Conservation (phyloP, 768 basidiomycete genomes). For the Lactarius sp. region DNA sequence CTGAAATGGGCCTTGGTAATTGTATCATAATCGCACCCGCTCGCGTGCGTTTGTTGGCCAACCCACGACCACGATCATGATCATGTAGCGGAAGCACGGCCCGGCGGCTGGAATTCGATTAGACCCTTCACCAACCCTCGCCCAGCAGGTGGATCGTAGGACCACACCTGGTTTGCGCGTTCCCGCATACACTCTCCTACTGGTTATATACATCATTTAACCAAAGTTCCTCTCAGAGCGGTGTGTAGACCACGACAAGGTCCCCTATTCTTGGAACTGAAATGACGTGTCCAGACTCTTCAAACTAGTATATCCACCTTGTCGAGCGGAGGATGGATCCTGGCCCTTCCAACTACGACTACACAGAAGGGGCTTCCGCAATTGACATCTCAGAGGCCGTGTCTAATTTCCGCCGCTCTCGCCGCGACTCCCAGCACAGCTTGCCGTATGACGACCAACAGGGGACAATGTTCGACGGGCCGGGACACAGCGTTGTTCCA, state of each 20-base stretch:
- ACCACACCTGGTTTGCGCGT: not conserved
- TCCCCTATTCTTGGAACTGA: not conserved
- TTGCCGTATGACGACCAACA: constrained; percentile 55
- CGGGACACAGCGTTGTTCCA: constrained; percentile 57
- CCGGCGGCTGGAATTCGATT: constrained; percentile 2
- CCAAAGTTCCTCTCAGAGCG: not conserved
- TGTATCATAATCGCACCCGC: not conserved
- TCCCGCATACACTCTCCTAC: not conserved
- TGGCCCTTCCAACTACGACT: constrained; percentile 44
- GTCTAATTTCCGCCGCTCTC: constrained; percentile 45
- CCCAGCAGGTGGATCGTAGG: not conserved
- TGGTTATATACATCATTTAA: not conserved
- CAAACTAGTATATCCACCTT: not conserved
- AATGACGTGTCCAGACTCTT: not conserved
- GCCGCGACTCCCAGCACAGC: constrained; percentile 66
- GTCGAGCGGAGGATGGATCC: constrained; percentile 8
- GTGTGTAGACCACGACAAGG: not conserved
- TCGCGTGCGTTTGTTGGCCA: not conserved
- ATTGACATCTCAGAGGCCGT: constrained; percentile 65
- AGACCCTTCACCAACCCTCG: constrained; percentile 2
- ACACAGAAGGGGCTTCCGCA: constrained; percentile 81
- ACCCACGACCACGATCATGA: too few relatives aligned
- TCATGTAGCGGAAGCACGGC: constrained; percentile 7
- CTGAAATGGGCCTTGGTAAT: too few relatives aligned
- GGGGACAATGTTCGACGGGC: constrained; percentile 74